Evolutionary conservation across 139 green algal genomes (phyloP), one percentile per base, ranked within the genome.

Genomic region (Chlorella sp.): DNA sequence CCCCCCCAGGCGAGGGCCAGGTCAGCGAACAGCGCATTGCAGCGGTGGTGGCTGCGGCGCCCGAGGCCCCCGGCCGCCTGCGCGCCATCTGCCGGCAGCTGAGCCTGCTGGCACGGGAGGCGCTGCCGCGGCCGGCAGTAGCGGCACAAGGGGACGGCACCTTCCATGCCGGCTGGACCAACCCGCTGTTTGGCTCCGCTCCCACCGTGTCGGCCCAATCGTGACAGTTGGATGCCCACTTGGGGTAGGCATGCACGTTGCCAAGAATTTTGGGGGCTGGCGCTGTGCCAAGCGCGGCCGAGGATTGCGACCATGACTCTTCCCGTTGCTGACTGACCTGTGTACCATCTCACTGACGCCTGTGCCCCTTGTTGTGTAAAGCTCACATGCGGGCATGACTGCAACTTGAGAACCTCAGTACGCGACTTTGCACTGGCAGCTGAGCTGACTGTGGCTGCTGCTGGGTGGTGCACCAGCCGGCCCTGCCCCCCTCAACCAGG

Each of bases 61-160:
- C 62, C 11, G 39, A 74, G 5, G 78, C 39, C 41, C 78, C 78
- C 11, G 63, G 63, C 63, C 62, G 78, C 62, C 63, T 83, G 39
- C 63, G 63, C 1, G 63, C 76, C 76, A 73, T 82, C 36, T 82
- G 76, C 76, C 36, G 28, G 36, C 36, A 82, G 36, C 76, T 82
- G 60, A 82, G 76, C 57, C 56, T 73, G 78, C 78, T 83, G 62
- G 63, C 63, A 18, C 78, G 65, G 0, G 78, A 74, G 18, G 78
- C 63, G 39, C 32, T 83, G 78, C 78, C 78, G 0, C 78, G 63
- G 16, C 78, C 78, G 21, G 78, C 63, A 28, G n/a, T 83, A 5
- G 21, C 28, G 0, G 39, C 41, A 3, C 41, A 74, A 18, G 62
- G 41, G 2, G 78, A 65, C 30, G 34, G 34, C 64, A 34, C 64